Percentiles rank a stretch among this genome's conserved stretches.
Evolutionary conservation across 169 alveolate genomes (phyloP).

Genomic region (Sarcocystis neurona): DNA sequence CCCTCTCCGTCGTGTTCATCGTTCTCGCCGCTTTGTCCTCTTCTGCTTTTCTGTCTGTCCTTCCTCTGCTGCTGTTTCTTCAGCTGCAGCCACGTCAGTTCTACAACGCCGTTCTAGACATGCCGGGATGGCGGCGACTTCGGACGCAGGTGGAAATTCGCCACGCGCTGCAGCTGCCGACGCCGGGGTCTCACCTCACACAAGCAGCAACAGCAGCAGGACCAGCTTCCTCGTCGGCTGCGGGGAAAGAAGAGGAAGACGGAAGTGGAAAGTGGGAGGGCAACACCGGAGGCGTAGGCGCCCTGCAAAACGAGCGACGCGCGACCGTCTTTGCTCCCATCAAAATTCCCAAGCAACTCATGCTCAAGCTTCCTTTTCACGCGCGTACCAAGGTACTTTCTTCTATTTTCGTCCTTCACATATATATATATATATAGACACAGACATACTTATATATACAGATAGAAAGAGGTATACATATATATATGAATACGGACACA

Average conservation of each 20-base stretch:
- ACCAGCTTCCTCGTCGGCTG: too few species aligned
- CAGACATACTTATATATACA: too few species aligned
- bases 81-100: conserved; percentile 70
- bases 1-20: too few species aligned
- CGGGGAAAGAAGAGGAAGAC: too few species aligned
- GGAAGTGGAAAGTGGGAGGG: not conserved
- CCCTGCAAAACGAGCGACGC: conserved; percentile 57
- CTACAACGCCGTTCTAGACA: conserved; percentile 75
- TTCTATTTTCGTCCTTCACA: not conserved
- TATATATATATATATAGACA: too few species aligned
- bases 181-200: conserved; percentile 55
- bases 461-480: too few species aligned
- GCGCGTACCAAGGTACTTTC: conserved; percentile 56
- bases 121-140: conserved; percentile 75
- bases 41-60: too few species aligned
- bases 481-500: too few species aligned
- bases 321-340: conserved; percentile 66
- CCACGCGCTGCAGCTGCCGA: conserved; percentile 62
- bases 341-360: conserved; percentile 67
- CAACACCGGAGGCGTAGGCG: not conserved
- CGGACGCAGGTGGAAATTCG: conserved; percentile 74
- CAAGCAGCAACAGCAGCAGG: too few species aligned
- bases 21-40: too few species aligned
- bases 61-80: not conserved
- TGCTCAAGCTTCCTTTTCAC: conserved; percentile 67